These are phyloP conservation scores for Ceratocystis smalleyi DNA, from an alignment of 2,329 filamentous ascomycete genomes.

Conservation along the genomic window DNA sequence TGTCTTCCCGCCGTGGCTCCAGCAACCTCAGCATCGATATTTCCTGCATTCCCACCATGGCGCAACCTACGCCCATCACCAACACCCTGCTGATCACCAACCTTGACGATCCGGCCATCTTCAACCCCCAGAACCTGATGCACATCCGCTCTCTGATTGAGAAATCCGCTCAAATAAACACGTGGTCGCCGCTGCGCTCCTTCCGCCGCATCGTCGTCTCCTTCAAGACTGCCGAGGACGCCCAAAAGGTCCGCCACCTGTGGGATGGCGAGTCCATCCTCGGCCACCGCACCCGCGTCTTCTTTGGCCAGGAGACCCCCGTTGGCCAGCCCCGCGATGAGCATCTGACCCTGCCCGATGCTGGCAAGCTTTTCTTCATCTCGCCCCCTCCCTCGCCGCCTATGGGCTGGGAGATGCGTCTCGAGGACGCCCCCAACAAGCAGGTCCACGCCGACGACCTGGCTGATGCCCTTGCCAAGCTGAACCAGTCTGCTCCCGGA, in stretches of 20 bases:
- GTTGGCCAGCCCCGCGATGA: constrained; percentile 35
- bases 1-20: constrained; percentile 13
- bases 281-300: constrained; percentile 53
- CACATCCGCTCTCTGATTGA: constrained; percentile 57
- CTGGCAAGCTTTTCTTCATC: constrained; percentile 59
- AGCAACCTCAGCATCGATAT: constrained; percentile 53
- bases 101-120: constrained; percentile 56
- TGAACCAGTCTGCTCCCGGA: constrained; percentile 33
- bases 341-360: constrained; percentile 50
- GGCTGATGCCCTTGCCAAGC: constrained; percentile 47
- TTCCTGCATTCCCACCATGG: constrained; percentile 52
- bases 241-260: constrained; percentile 52
- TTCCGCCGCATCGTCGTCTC: constrained; percentile 70
- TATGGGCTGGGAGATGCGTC: constrained; percentile 51
- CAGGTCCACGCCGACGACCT: constrained; percentile 54
- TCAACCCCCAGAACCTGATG: constrained; percentile 57
- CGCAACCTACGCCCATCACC: constrained; percentile 56
- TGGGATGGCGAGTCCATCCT: constrained; percentile 63
- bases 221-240: constrained; percentile 55
- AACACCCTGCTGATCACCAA: constrained; percentile 80
- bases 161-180: constrained; percentile 54
- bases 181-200: constrained; percentile 66
- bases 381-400: constrained; percentile 52
- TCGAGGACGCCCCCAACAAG: constrained; percentile 57
- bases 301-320: constrained; percentile 49